A percentile compares a stretch with the other conserved stretches of the same genome.
Evolutionary conservation across 306 rosid genomes (phyloP).

Genomic region (Hylodesmum podocarpum): DNA sequence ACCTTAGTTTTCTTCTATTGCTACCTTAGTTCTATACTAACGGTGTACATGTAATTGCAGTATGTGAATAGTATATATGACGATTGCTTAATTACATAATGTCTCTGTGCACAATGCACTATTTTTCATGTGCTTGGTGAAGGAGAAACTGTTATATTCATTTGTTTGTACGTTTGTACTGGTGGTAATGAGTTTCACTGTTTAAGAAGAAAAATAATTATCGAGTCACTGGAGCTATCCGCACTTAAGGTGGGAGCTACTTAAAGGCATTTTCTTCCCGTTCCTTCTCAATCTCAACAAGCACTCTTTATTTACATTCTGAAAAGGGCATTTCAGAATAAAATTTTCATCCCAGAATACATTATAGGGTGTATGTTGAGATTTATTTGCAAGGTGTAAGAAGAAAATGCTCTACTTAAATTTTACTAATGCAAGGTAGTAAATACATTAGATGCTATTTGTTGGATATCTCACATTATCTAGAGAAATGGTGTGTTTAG

Average conservation of each 20-base stretch:
- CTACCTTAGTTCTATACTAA: constrained; percentile 7
- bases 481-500: too few species aligned
- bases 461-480: too few species aligned
- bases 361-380: too few species aligned
- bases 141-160: neutral
- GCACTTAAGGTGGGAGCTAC: neutral
- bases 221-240: neutral
- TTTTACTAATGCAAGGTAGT: neutral
- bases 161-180: neutral
- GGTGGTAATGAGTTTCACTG: neutral
- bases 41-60: constrained; percentile 25
- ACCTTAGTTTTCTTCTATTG: neutral
- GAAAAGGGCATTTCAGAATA: too few species aligned
- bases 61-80: constrained; percentile 15
- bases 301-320: too few species aligned
- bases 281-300: too few species aligned
- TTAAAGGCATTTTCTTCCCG: too few species aligned
- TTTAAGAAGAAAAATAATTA: neutral
- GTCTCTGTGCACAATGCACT: constrained; percentile 1
- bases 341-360: too few species aligned
- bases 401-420: too few species aligned
- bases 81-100: neutral
- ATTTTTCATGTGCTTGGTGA: constrained; percentile 5
- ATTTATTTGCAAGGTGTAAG: too few species aligned
- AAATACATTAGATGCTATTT: too few species aligned